Evolutionary conservation across 202 grass and related monocot genomes (phyloP).

Genomic region (Tripidium arundinaceum): DNA sequence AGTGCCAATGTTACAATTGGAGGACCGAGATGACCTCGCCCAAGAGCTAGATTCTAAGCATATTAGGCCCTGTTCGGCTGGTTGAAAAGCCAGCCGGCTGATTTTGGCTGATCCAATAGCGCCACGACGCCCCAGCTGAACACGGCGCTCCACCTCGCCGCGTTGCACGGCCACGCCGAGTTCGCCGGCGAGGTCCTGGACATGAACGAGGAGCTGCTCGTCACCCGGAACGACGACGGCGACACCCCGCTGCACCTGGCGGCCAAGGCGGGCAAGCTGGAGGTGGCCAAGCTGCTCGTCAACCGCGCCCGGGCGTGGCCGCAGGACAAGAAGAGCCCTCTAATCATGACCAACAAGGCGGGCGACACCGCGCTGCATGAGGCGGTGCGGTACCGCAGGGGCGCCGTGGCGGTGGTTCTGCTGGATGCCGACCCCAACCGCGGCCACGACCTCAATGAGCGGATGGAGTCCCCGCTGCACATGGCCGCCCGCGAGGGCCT

Average conservation of each 20-base stretch:
- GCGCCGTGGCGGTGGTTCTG: slow-evolving; percentile 42
- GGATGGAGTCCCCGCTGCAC: slow-evolving; percentile 57
- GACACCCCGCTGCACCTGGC: slow-evolving; percentile 76
- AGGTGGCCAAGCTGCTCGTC: slow-evolving; percentile 23
- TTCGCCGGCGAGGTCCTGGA: slow-evolving; percentile 27
- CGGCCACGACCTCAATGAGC: slow-evolving; percentile 42
- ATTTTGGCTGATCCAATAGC: no score
- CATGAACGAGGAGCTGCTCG: slow-evolving; percentile 5
- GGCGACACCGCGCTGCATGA: slow-evolving; percentile 11
- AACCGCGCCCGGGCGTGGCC: background rate
- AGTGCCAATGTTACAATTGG: no score
- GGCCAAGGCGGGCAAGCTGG: slow-evolving; percentile 36
- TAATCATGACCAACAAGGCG: slow-evolving; percentile 5
- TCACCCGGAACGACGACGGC: slow-evolving; percentile 31
- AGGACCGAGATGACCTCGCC: no score
- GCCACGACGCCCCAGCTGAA: slow-evolving; percentile 45
- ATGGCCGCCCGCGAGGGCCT: slow-evolving; percentile 67
- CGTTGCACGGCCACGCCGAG: slow-evolving; percentile 29
- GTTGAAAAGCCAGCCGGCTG: no score
- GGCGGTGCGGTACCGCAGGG: background rate
- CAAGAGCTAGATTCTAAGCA: no score
- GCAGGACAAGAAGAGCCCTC: background rate
- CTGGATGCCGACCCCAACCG: slow-evolving; percentile 37
- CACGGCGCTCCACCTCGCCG: slow-evolving; percentile 66
- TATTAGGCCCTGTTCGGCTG: no score